These are phyloP conservation scores for Silene conica DNA, from an alignment of 148 eudicot species.

Conservation along the genomic window DNA sequence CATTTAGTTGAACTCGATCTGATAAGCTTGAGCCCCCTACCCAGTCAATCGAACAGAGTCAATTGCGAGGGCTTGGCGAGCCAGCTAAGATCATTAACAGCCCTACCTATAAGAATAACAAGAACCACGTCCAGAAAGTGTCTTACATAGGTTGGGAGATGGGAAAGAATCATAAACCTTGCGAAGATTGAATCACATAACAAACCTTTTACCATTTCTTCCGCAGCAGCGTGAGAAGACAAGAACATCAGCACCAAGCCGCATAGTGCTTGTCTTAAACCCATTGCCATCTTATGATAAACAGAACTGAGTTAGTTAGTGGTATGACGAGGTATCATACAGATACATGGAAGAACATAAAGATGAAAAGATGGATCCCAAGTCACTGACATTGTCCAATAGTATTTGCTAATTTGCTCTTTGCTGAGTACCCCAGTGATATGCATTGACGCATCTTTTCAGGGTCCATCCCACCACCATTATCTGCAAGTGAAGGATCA, in stretches of 20 bases:
- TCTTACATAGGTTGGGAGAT: neutral
- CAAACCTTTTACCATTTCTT: slow-evolving; percentile 56
- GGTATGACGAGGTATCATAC: neutral
- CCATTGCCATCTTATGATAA: slow-evolving; percentile 78
- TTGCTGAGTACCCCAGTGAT: slow-evolving; percentile 93
- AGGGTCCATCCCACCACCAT: slow-evolving; percentile 97
- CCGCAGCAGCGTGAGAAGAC: slow-evolving; percentile 81
- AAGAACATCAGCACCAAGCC: slow-evolving; percentile 98
- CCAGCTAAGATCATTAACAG: too few species aligned
- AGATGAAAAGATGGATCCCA: neutral
- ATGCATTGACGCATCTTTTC: slow-evolving; percentile 91
- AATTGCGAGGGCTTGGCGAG: too few species aligned
- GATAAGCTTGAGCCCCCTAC: too few species aligned
- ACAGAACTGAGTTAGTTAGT: slow-evolving; percentile 13
- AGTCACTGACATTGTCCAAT: slow-evolving; percentile 81
- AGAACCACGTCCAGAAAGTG: neutral
- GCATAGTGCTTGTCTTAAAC: slow-evolving; percentile 96
- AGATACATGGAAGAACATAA: neutral
- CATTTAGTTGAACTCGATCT: too few species aligned
- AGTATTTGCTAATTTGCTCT: slow-evolving; percentile 80
- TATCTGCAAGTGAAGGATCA: slow-evolving; percentile 35
- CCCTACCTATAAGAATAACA: too few species aligned
- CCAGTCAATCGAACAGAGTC: too few species aligned
- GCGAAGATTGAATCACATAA: neutral
- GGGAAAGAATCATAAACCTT: neutral